A percentile compares a stretch with the other conserved stretches of the same genome.
phyloP scores from a whole-genome alignment of 345 rosid species.

The Populus euphratica region DNA sequence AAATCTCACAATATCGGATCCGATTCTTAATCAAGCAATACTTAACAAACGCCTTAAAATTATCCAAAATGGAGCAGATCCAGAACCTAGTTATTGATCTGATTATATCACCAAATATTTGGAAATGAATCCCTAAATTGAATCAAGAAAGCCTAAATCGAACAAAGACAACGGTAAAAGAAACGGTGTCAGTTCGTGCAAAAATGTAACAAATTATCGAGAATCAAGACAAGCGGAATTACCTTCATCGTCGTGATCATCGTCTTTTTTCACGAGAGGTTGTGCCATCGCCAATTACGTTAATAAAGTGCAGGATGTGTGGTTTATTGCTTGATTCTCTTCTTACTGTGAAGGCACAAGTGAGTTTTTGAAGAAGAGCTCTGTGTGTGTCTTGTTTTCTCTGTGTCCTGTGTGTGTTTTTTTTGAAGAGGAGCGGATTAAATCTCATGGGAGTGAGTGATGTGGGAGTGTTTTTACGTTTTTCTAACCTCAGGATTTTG shows the following conservation, averaged over 20 bases:
- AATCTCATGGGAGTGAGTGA: not conserved
- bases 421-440: not conserved
- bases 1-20: not conserved
- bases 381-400: not conserved
- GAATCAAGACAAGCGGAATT: not conserved
- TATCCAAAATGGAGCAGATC: constrained; percentile 40
- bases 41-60: not conserved
- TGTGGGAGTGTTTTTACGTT: not conserved
- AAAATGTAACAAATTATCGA: not conserved
- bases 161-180: not conserved
- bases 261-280: constrained; percentile 92
- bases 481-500: not conserved
- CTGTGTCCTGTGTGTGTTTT: not conserved
- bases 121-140: not conserved
- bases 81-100: constrained; percentile 40
- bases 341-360: not conserved
- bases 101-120: constrained; percentile 12
- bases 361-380: not conserved
- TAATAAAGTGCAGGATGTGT: constrained; percentile 26
- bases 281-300: constrained; percentile 68
- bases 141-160: constrained; percentile 9
- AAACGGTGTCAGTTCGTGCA: not conserved
- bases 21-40: not conserved
- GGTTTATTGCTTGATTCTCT: not conserved
- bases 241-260: constrained; percentile 99